Evolutionary conservation across 164 flowering plant genomes (phyloP), one percentile per base, ranked within the genome.

Genomic region (Echeveria elegans): DNA sequence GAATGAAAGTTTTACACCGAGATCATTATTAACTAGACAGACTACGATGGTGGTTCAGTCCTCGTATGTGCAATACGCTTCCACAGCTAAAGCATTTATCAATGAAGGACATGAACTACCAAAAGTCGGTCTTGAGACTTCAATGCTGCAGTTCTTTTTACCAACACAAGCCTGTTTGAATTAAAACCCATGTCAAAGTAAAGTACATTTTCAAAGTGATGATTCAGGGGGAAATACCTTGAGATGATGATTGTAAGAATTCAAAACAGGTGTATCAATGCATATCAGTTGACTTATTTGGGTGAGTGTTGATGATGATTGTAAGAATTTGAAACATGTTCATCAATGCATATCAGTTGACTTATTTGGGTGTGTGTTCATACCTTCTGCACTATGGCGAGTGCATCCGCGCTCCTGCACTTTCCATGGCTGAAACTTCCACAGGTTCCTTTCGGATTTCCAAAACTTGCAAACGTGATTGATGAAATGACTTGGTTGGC

Each of bases 391-490:
- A 89, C 86, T 72, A 83, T 58, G 32, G 93, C 65, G 62, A 82
- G 88, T 63, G 96, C 88, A 9, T 19, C 72, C 14, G 40, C 31
- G 74, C 93, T 87, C 59, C 74, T 84, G 86, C 99, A 94, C 31
- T 61, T 50, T 29, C 99, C 89, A 37, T 87, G 96, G 71, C 77
- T 78, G 59, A 79, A 91, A 76, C 80, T 81, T 38, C 96, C 96
- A 75, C 97, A 91, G 31, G 79, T 72, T 32, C 99, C 96, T 1
- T 16, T 68, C 15, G 99, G 97, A 71, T 82, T 91, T 43, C 99
- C 99, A 72, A 83, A 94, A 75, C 97, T 91, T 32, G 96, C 99
- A 79, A 94, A 94, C 47, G 84, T 85, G 78, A 91, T 83, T 15
- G 84, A 76, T 67, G 99, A 84, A 67, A 94, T 91, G 58, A 81